Base-by-base conservation (phyloP, 495 filamentous ascomycete species). In the Clohesyomyces aquaticus region DNA sequence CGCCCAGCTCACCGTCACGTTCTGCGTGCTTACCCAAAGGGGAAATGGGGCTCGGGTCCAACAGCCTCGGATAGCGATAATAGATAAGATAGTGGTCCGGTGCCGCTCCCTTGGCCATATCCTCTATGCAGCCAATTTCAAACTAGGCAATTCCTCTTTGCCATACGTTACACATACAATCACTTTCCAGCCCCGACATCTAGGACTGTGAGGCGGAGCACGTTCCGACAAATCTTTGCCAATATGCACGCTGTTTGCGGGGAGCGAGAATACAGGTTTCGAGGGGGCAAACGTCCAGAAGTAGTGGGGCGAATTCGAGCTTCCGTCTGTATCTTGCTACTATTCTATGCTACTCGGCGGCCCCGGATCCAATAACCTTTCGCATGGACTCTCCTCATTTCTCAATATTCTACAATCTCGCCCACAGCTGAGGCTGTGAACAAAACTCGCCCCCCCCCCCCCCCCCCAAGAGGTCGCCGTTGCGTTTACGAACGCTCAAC, bases 81-180 rank as follows among this genome's bases (percentile, higher is more conserved):
- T 29, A 26, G 4, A 1, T 23, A 9, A 19, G 22, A 27, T n/a
- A 11, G 19, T 54, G 9, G 18, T n/a, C 6, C 27, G 8, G 23
- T n/a, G 11, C 50, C 18, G 14, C 8, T 2, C 19, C 18, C 25
- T 19, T 14, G 14, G 23, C 4, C 9, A 18, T 4, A 10, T 29
- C 50, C 2, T 32, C 27, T 27, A 29, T 54, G 50, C 50, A 38
- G 29, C 25, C 12, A 29, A 9, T 11, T 14, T 54, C 50, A 2
- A 54, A 54, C 12, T 28, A 35, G 50, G 50, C 29, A 54, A 35
- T 28, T 54, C 25, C 50, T 14, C 26, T 54, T 18, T 54, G 19
- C 50, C 50, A 54, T 54, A 3, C 11, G 12, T n/a, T 16, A 14
- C 29, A 27, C 2, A 16, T 54, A 32, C 27, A 9, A 12, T 14